Evolutionary conservation across 2,329 filamentous ascomycete species (phyloP).

Genomic region (Botryosphaeria agaves): DNA sequence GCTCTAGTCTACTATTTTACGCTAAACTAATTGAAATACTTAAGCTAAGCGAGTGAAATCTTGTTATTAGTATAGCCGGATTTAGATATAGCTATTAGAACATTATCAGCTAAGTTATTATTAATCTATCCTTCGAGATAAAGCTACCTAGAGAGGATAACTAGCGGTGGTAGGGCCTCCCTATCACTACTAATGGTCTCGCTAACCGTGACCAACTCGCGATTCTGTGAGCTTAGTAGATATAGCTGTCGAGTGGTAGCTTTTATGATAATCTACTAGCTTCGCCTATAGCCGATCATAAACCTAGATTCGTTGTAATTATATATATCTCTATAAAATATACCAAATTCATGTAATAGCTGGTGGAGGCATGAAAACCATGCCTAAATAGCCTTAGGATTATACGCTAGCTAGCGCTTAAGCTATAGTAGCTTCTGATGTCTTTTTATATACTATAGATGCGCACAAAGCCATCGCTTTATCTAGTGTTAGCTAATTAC

Average conservation of each 20-base stretch:
- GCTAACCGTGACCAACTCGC: neutral
- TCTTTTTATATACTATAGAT: neutral
- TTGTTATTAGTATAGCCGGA: conserved; percentile 1
- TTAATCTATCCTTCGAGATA: neutral
- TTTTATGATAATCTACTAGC: too few relatives aligned
- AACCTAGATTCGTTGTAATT: too few relatives aligned
- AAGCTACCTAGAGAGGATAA: neutral
- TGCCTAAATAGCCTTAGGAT: neutral
- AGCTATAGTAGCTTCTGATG: neutral
- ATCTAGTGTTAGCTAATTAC: too few relatives aligned
- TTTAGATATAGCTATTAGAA: neutral
- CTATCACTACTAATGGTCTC: neutral
- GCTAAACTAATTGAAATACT: neutral
- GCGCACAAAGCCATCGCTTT: neutral
- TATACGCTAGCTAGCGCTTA: too few relatives aligned
- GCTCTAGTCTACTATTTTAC: neutral
- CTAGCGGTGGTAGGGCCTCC: neutral
- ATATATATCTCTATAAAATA: neutral
- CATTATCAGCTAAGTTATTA: neutral
- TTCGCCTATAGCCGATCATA: too few relatives aligned
- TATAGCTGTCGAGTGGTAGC: neutral
- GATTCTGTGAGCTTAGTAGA: neutral
- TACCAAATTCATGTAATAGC: neutral
- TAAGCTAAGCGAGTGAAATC: neutral
- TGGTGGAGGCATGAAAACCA: neutral